Evolutionary conservation across 148 eudicot species (phyloP), one percentile per base, ranked within the genome.

Genomic region (Diospyros kaki): DNA sequence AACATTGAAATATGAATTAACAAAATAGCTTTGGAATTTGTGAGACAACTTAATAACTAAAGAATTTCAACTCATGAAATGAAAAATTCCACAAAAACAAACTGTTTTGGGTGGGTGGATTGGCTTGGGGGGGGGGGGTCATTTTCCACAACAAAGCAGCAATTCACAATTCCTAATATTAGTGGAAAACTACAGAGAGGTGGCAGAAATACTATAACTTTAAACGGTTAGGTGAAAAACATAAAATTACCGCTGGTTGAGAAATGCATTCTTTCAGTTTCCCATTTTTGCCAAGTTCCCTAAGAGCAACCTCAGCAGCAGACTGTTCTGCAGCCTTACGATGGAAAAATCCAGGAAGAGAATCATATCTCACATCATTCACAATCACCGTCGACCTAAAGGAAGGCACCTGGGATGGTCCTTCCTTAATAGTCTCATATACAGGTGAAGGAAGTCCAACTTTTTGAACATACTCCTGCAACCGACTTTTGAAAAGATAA

Each of bases 391-490:
- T 84, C 28, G 97, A 92, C 78, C 61, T 88, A 79, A 92, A 92
- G 51, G 61, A 75, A 62, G 97, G 94, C 69, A 85, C 85, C 67
- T 92, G 97, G 38, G 97, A 88, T 75, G 94, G 97, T 55, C 94
- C 97, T 76, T 89, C 92, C 79, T 84, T 89, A 66, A 83, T 75
- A 68, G 98, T 95, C 77, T 93, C 89, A 79, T 95, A 95, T 64
- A 84, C 85, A 56, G 99, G 99, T 1, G 90, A 87, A 0, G 88
- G 5, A 69, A 90, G 73, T 62, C 91, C 93, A 72, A 83, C 94
- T 72, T 89, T 93, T 75, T 95, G 98, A 41, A 90, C 88, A 81
- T 84, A 93, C 80, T 95, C 99, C 79, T 95, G 99, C 77, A 95
- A 79, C 48, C 82, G 91, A 71, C 99, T 95, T 87, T 95, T 95